These are phyloP conservation scores for Zostera marina DNA, from an alignment of 116 monocot species.

Conservation along the genomic window DNA sequence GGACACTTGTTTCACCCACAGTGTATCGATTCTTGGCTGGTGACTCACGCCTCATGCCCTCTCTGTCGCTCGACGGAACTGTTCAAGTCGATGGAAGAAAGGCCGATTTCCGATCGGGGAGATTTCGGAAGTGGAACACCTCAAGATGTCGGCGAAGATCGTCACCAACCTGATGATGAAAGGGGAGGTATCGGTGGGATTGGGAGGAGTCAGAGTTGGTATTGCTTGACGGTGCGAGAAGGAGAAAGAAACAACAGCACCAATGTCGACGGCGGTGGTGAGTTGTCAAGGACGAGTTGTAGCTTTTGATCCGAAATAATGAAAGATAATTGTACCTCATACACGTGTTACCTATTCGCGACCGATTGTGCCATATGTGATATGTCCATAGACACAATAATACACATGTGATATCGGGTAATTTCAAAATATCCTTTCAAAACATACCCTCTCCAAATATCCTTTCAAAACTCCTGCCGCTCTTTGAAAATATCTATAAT, in stretches of 20 bases:
- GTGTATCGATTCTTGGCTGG: constrained; percentile 42
- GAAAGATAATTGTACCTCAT: background rate
- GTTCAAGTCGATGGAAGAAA: background rate
- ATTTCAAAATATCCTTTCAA: no score
- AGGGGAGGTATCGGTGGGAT: background rate
- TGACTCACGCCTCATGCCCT: constrained; percentile 27
- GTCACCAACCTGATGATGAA: background rate
- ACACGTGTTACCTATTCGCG: no score
- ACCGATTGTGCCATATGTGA: no score
- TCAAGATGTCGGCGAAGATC: background rate
- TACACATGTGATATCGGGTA: no score
- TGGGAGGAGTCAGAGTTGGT: constrained; percentile 29
- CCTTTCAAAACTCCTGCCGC: no score
- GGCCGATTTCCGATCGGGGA: background rate
- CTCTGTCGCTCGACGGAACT: constrained; percentile 27
- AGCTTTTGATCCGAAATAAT: constrained; percentile 12
- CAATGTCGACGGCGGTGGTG: background rate
- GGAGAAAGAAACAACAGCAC: background rate
- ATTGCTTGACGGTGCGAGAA: background rate
- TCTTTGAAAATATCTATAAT: no score
- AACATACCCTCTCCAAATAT: no score
- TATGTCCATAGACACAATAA: no score
- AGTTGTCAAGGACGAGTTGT: constrained; percentile 12
- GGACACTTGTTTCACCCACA: constrained; percentile 33
- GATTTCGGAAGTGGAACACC: background rate